Evolutionary conservation across 805 yeast genomes (phyloP), one percentile per base, ranked within the genome.

Genomic region (Lachancea nothofagi): DNA sequence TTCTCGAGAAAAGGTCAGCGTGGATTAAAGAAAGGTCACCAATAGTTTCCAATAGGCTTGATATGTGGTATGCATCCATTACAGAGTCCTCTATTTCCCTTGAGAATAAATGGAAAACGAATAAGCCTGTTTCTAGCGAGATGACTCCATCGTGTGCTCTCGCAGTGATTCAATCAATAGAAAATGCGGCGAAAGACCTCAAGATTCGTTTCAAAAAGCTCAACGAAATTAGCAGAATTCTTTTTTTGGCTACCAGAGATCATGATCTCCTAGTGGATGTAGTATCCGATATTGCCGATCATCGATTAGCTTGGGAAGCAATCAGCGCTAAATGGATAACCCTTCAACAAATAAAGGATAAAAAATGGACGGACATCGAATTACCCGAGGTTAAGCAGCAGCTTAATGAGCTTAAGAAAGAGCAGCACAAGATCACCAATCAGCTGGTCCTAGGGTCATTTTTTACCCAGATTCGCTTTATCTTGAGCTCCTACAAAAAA

Each of bases 101-200:
- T 2, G 50, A 50, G 14, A 46, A 52, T 2, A 66, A 66, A 4
- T 83, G 93, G 93, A 41, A 57, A 2, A 43, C 40, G 3, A 63
- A 67, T 21, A 72, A 68, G 41, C 80, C 80, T 1, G 53, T 69
- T 8, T 63, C 75, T 1, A 71, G 71, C 2, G 54, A 57, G 10
- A 44, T 67, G 12, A 48, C 59, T 2, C 74, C 83, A 0, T 36
- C 58, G 0, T 49, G 51, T 7, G 85, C 83, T 0, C 54, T 80
- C 36, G 50, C n/a, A 15, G 7, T 14, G 9, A n/a, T 28, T 12
- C 12, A 14, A 12, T 10, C 9, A 5, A 28, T 9, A 12, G 18
- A 28, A 15, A 10, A n/a, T n/a, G 31, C 6, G 5, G 18, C 15
- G 9, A 9, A n/a, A 5, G 7, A 9, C 7, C 17, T 14, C 13